Conservation (phyloP, 2,329 filamentous ascomycete genomes). For the Talaromyces sp. region DNA sequence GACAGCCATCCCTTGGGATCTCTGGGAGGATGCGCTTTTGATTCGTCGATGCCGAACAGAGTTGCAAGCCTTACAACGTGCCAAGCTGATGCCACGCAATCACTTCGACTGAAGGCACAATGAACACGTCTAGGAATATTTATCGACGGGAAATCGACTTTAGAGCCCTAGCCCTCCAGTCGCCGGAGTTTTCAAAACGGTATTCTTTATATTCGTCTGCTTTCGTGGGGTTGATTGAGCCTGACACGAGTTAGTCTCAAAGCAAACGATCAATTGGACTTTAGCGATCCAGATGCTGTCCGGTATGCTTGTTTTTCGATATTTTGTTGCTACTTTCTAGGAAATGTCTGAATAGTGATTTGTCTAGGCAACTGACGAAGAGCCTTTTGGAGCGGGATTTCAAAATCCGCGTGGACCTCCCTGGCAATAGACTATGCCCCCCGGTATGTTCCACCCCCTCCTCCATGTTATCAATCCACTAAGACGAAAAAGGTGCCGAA, state of each 20-base stretch:
- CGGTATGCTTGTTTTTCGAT: conserved; percentile 48
- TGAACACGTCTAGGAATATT: conserved; percentile 37
- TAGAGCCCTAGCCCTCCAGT: conserved; percentile 54
- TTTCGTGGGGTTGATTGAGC: background rate
- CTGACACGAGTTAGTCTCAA: conserved; percentile 41
- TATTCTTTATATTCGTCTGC: conserved; percentile 27
- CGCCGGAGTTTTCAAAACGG: conserved; percentile 57
- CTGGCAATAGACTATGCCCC: conserved; percentile 76
- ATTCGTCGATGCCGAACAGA: background rate
- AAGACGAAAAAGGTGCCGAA: conserved; percentile 37
- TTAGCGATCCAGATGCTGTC: conserved; percentile 70
- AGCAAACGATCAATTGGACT: conserved; percentile 64
- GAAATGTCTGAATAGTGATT: conserved; percentile 11
- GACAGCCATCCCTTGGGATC: background rate
- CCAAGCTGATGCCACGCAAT: background rate
- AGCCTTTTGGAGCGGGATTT: conserved; percentile 75
- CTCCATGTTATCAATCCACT: background rate
- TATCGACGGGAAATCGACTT: conserved; percentile 62
- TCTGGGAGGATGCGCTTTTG: background rate
- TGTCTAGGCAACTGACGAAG: conserved; percentile 63
- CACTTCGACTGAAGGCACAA: conserved; percentile 13
- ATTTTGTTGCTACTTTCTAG: no score
- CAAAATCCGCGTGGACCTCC: conserved; percentile 64
- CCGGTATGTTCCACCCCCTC: conserved; percentile 52
- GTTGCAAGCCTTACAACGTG: background rate